A percentile compares a stretch with the other conserved stretches of the same genome.
These are phyloP conservation scores for Paraglomus brasilianum DNA, from an alignment of 192 early-diverging fungal genomes.

Conservation along the genomic window DNA sequence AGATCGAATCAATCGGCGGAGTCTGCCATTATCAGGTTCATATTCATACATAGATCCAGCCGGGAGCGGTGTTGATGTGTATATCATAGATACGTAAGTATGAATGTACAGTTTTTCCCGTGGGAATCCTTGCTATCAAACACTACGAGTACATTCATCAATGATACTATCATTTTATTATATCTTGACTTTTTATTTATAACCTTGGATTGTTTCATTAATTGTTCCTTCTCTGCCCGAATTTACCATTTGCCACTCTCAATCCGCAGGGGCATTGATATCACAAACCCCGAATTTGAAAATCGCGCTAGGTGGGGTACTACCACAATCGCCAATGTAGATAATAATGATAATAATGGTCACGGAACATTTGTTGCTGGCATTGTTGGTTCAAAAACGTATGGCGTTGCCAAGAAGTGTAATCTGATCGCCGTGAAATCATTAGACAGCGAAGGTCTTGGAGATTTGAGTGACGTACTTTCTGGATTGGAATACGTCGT, in stretches of 20 bases:
- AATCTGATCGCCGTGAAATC: slow-evolving; percentile 69
- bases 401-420: slow-evolving; percentile 76
- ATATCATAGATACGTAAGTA: slow-evolving; percentile 61
- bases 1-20: slow-evolving; percentile 33
- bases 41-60: slow-evolving; percentile 59
- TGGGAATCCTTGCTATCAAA: no score
- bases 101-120: neutral
- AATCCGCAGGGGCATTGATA: slow-evolving; percentile 49
- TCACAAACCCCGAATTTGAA: slow-evolving; percentile 51
- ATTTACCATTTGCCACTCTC: no score
- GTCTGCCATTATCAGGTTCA: slow-evolving; percentile 46
- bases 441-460: slow-evolving; percentile 40
- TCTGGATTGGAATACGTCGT: slow-evolving; percentile 44
- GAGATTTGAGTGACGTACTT: slow-evolving; percentile 41
- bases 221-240: no score
- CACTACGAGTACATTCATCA: no score
- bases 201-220: no score
- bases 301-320: slow-evolving; percentile 55
- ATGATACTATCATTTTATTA: neutral
- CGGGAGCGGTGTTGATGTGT: slow-evolving; percentile 61
- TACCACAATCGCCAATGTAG: slow-evolving; percentile 32
- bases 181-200: neutral
- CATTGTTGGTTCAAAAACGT: slow-evolving; percentile 50
- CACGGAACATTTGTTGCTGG: slow-evolving; percentile 57
- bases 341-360: slow-evolving; percentile 50